A percentile compares a stretch with the other conserved stretches of the same genome.
These are phyloP conservation scores for Claviceps spartinae DNA, from an alignment of 2,329 filamentous ascomycete genomes.

Conservation along the genomic window DNA sequence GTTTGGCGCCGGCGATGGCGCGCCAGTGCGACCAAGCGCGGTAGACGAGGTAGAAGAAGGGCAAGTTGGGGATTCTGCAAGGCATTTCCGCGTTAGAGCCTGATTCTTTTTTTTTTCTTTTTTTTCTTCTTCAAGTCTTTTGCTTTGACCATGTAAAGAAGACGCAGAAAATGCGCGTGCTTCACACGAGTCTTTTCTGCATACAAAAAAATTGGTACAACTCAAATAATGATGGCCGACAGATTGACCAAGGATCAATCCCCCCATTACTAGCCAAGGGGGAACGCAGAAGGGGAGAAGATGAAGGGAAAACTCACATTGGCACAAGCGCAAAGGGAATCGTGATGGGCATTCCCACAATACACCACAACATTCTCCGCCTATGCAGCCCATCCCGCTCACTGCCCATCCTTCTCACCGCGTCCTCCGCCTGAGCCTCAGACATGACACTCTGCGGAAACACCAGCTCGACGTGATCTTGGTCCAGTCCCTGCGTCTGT, in stretches of 20 bases:
- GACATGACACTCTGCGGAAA: slow-evolving; percentile 63
- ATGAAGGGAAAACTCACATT: slow-evolving; percentile 44
- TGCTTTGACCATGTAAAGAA: no score
- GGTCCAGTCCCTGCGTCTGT: slow-evolving; percentile 20
- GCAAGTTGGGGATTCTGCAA: slow-evolving; percentile 71
- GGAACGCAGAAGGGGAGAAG: neutral
- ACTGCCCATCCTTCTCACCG: slow-evolving; percentile 60
- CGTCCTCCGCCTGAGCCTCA: slow-evolving; percentile 43
- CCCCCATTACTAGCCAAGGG: no score
- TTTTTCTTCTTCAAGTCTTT: neutral
- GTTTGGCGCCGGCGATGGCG: slow-evolving; percentile 70
- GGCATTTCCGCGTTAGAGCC: neutral
- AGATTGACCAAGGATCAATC: no score
- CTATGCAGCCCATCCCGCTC: slow-evolving; percentile 71
- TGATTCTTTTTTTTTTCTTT: neutral
- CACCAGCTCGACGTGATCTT: slow-evolving; percentile 56
- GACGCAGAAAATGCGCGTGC: neutral
- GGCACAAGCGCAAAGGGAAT: slow-evolving; percentile 74
- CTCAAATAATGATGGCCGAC: no score
- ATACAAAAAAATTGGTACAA: no score
- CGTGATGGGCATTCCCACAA: slow-evolving; percentile 70
- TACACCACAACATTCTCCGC: slow-evolving; percentile 64
- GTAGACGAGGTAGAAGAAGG: slow-evolving; percentile 92
- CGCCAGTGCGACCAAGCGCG: slow-evolving; percentile 86
- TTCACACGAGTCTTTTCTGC: no score